Evolutionary conservation across 306 rosid genomes (phyloP).

Genomic region (Benincasa hispida): DNA sequence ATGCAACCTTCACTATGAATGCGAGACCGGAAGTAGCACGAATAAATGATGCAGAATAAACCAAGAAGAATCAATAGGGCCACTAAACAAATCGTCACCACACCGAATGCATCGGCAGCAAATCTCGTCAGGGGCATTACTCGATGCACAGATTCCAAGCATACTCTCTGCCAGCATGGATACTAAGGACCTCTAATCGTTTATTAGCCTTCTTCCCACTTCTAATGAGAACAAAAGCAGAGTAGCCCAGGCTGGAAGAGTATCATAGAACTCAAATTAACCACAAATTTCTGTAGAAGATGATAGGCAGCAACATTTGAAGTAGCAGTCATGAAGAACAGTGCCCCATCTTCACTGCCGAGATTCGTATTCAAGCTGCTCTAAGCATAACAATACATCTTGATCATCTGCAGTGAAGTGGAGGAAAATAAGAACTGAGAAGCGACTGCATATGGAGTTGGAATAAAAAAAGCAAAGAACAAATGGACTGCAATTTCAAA

Average conservation of each 20-base stretch:
- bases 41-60: conserved; percentile 65
- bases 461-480: neutral
- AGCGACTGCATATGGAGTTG: neutral
- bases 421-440: conserved; percentile 2
- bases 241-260: conserved; percentile 17
- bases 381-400: conserved; percentile 11
- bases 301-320: conserved; percentile 10
- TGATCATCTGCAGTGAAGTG: conserved; percentile 20
- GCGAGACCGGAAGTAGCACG: conserved; percentile 74
- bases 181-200: conserved; percentile 49
- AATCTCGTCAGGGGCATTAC: conserved; percentile 99
- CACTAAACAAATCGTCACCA: conserved; percentile 87
- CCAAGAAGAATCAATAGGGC: conserved; percentile 76
- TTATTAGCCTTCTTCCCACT: conserved; percentile 29
- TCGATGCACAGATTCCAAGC: conserved; percentile 97
- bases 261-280: conserved; percentile 22
- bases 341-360: conserved; percentile 5
- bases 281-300: conserved; percentile 7
- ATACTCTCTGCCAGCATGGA: conserved; percentile 99
- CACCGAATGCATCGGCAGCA: conserved; percentile 98
- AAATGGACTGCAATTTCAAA: neutral
- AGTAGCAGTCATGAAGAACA: conserved; percentile 13
- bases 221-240: conserved; percentile 13
- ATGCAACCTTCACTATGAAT: conserved; percentile 44
- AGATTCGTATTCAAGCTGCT: neutral